phyloP scores from a whole-genome alignment of 306 rosid genomes.

The Medicago lupulina region DNA sequence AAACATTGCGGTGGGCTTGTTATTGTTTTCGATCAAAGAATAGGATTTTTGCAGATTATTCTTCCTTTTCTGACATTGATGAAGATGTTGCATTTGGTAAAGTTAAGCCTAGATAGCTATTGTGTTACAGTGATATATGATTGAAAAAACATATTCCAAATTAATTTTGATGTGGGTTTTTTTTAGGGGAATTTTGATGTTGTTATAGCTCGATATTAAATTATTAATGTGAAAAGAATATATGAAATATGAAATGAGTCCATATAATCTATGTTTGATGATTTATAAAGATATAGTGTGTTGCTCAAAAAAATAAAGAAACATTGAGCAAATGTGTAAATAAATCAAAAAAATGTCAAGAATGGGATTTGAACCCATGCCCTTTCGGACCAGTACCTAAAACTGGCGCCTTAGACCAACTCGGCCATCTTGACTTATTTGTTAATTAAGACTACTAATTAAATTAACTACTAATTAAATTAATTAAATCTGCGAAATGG shows the following conservation, averaged over 20 bases:
- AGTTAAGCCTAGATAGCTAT: background rate
- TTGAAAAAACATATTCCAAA: no score
- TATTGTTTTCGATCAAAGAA: constrained; percentile 37
- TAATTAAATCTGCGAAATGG: background rate
- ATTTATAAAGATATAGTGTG: no score
- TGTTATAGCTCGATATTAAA: background rate
- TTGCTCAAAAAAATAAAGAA: no score
- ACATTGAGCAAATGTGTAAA: no score
- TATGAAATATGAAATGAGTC: no score
- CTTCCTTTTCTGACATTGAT: constrained; percentile 66
- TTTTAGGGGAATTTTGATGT: background rate
- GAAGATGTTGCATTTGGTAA: constrained; percentile 35
- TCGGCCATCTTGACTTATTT: constrained; percentile 70
- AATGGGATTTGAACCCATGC: constrained; percentile 84
- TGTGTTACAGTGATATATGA: no score
- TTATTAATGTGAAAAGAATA: background rate
- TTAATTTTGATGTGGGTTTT: no score
- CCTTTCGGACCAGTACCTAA: constrained; percentile 90
- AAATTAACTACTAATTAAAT: no score
- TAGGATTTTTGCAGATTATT: constrained; percentile 48
- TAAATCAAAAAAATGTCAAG: constrained; percentile 45
- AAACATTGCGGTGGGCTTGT: constrained; percentile 43
- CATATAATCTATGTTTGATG: no score
- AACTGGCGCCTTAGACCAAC: constrained; percentile 86
- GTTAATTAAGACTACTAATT: no score